Percentiles rank a stretch among this genome's conserved stretches.
phyloP scores from a whole-genome alignment of 2,329 filamentous ascomycete species.

The Chalaropsis thielavioides region DNA sequence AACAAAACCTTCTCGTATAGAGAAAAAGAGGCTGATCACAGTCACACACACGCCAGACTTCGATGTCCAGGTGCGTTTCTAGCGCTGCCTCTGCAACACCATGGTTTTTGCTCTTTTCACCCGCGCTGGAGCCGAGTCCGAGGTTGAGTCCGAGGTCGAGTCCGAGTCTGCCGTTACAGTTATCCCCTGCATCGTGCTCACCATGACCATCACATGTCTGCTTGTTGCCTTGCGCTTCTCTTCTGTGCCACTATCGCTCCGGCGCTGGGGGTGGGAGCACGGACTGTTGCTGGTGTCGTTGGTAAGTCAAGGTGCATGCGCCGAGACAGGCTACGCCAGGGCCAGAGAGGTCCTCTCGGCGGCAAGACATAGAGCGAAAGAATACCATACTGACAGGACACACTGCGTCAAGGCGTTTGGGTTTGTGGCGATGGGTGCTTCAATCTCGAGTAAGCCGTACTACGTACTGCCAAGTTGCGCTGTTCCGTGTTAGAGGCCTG shows the following conservation, averaged over 20 bases:
- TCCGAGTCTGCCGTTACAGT: conserved; percentile 18
- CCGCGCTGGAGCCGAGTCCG: not conserved
- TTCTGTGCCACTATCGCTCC: conserved; percentile 24
- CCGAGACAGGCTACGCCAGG: no score
- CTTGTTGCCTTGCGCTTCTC: conserved; percentile 25
- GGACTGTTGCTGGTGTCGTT: conserved; percentile 25
- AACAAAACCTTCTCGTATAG: not conserved
- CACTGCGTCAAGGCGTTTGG: conserved; percentile 11
- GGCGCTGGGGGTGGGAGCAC: conserved; percentile 25
- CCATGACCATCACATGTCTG: conserved; percentile 21
- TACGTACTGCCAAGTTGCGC: not conserved
- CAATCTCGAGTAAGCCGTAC: conserved; percentile 15
- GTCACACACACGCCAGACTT: not conserved
- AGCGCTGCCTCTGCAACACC: not conserved
- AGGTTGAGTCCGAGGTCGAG: conserved; percentile 4
- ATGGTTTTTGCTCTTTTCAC: not conserved
- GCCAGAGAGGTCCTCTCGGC: no score
- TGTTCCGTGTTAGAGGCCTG: not conserved
- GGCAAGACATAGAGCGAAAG: no score
- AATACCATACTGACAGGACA: not conserved
- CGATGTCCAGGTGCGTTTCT: not conserved
- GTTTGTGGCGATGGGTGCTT: conserved; percentile 13
- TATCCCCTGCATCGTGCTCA: conserved; percentile 18
- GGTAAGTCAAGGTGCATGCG: conserved; percentile 18
- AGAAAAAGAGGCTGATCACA: not conserved